These are phyloP conservation scores for Lagenidium giganteum DNA, from an alignment of 352 stramenopile genomes.

Conservation along the genomic window DNA sequence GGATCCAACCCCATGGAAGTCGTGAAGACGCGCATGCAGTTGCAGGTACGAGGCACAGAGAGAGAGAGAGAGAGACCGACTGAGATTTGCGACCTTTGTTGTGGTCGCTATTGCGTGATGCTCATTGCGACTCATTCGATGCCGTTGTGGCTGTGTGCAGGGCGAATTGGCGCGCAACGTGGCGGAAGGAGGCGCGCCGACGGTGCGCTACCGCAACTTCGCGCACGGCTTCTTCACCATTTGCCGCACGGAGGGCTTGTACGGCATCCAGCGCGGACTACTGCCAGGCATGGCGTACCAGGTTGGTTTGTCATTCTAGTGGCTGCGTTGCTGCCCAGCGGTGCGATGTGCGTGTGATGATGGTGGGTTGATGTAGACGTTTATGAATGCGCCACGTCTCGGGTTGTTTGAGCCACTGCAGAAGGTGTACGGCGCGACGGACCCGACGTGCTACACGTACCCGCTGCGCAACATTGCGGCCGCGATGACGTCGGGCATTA, in stretches of 20 bases:
- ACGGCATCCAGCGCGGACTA: constrained; percentile 76
- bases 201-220: constrained; percentile 78
- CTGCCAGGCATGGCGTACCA: constrained; percentile 78
- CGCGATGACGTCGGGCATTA: constrained; percentile 66
- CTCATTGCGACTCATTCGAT: background rate
- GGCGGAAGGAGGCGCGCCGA: constrained; percentile 17
- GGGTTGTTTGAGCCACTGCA: constrained; percentile 79
- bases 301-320: constrained; percentile 21
- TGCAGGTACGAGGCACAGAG: too few relatives aligned
- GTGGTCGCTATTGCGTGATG: background rate
- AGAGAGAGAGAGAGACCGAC: constrained; percentile 2
- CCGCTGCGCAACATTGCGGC: constrained; percentile 71
- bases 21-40: constrained; percentile 87
- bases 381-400: constrained; percentile 78
- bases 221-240: constrained; percentile 86
- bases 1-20: constrained; percentile 89
- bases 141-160: too few relatives aligned
- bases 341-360: background rate
- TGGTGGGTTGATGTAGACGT: constrained; percentile 19
- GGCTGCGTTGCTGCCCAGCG: background rate
- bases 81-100: background rate
- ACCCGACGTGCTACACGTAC: constrained; percentile 69
- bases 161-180: constrained; percentile 65
- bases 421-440: constrained; percentile 71
- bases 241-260: constrained; percentile 61